Evolutionary conservation across 1,284 basidiomycete species (phyloP).

Genomic region (Cryptococcus sp.): DNA sequence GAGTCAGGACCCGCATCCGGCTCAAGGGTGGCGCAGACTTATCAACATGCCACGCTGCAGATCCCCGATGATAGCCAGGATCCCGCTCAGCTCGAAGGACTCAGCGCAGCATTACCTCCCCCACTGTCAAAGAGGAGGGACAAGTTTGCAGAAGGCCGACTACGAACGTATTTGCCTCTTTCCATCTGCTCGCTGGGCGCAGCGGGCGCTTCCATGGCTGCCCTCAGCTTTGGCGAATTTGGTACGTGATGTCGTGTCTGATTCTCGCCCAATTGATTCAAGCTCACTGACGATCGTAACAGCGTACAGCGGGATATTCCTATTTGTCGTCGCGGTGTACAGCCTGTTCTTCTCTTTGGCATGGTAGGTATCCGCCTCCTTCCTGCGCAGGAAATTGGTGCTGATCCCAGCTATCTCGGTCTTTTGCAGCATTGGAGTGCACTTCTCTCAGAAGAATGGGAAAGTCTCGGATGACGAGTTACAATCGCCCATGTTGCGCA

Average conservation of each 20-base stretch:
- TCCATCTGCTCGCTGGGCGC: constrained; percentile 28
- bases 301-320: constrained; percentile 19
- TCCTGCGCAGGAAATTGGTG: neutral
- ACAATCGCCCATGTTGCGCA: constrained; percentile 7
- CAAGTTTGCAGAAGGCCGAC: constrained; percentile 35
- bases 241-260: constrained; percentile 19
- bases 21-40: neutral
- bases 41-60: too few species aligned
- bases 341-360: constrained; percentile 18
- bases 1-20: neutral
- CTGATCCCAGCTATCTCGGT: constrained; percentile 4
- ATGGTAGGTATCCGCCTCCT: constrained; percentile 23
- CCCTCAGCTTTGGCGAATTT: constrained; percentile 21
- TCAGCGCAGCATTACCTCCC: neutral
- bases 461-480: constrained; percentile 2
- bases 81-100: neutral
- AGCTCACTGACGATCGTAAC: constrained; percentile 1
- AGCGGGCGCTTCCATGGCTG: constrained; percentile 11
- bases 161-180: constrained; percentile 30
- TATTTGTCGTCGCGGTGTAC: constrained; percentile 20
- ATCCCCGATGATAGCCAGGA: neutral
- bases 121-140: constrained; percentile 17
- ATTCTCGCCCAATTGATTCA: neutral
- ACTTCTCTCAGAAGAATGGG: constrained; percentile 12
- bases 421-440: constrained; percentile 13